Evolutionary conservation across 2,329 filamentous ascomycete species (phyloP).

Genomic region (Neonectria sp.): DNA sequence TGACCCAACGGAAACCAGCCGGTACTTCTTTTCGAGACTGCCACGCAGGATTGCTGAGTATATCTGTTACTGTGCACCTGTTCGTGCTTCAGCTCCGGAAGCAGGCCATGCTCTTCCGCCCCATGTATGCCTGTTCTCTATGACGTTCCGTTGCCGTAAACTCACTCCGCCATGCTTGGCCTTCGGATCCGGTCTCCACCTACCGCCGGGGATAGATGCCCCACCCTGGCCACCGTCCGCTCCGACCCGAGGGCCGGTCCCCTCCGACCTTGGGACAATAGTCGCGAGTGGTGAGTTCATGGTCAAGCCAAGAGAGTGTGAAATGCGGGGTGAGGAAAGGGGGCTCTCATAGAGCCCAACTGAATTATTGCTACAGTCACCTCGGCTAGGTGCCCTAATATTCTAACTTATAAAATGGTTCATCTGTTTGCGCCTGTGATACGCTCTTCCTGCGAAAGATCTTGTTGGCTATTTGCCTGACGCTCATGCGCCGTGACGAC

Average conservation of each 20-base stretch:
- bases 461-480: conserved; percentile 47
- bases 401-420: conserved; percentile 45
- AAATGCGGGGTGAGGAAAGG: conserved; percentile 4
- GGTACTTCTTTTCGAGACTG: conserved; percentile 1
- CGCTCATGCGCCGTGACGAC: conserved; percentile 46
- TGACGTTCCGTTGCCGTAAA: background rate
- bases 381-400: conserved; percentile 39
- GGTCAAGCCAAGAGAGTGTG: background rate
- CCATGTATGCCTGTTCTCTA: background rate
- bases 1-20: conserved; percentile 18
- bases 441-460: conserved; percentile 49
- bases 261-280: background rate
- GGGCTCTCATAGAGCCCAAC: conserved; percentile 22
- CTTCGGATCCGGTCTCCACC: conserved; percentile 27
- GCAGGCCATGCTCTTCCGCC: background rate
- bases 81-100: conserved; percentile 6
- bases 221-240: conserved; percentile 11
- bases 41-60: conserved; percentile 2
- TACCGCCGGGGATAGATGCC: conserved; percentile 2
- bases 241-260: background rate
- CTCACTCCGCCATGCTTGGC: background rate
- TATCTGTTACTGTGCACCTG: background rate
- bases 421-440: conserved; percentile 46
- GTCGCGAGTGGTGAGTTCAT: background rate
- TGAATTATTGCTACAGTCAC: conserved; percentile 42